phyloP scores from a whole-genome alignment of 2,329 filamentous ascomycete genomes.

The Penicillium sp. region DNA sequence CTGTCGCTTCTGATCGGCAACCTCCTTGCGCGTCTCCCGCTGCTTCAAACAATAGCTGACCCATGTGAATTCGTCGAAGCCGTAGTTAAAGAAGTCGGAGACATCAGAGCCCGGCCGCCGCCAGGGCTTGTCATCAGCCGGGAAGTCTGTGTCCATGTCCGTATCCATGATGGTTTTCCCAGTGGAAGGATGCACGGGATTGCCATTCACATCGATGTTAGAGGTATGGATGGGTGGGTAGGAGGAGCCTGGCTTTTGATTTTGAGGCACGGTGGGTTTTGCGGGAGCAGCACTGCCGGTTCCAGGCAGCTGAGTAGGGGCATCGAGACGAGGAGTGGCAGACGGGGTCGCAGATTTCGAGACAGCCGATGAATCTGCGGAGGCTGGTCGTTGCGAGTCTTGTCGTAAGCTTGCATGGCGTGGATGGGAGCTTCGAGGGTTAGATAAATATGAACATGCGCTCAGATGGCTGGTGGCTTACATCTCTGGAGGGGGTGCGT shows the following conservation, averaged over 20 bases:
- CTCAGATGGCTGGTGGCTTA: slow-evolving; percentile 25
- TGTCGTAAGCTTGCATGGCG: slow-evolving; percentile 39
- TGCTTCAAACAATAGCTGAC: slow-evolving; percentile 90
- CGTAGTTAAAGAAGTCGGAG: slow-evolving; percentile 98
- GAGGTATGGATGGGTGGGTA: slow-evolving; percentile 72
- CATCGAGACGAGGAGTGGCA: slow-evolving; percentile 32
- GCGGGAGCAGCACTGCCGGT: slow-evolving; percentile 25
- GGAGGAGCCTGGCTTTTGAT: slow-evolving; percentile 60
- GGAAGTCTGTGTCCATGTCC: slow-evolving; percentile 72
- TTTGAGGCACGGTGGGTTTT: slow-evolving; percentile 43
- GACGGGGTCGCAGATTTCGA: slow-evolving; percentile 39
- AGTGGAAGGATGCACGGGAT: slow-evolving; percentile 71
- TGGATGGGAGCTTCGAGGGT: slow-evolving; percentile 37
- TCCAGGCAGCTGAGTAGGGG: slow-evolving; percentile 31
- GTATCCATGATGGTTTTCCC: slow-evolving; percentile 81
- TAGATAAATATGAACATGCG: slow-evolving; percentile 18
- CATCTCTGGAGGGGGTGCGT: slow-evolving; percentile 39
- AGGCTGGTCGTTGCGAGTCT: slow-evolving; percentile 36
- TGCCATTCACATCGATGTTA: slow-evolving; percentile 79
- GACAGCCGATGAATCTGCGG: slow-evolving; percentile 30
- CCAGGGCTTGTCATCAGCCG: slow-evolving; percentile 87
- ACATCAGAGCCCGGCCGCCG: slow-evolving; percentile 90
- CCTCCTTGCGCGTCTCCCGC: slow-evolving; percentile 73
- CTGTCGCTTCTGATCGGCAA: slow-evolving; percentile 75
- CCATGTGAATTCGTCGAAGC: slow-evolving; percentile 98